phyloP scores from a whole-genome alignment of 495 filamentous ascomycete genomes.

The Staphylotrichum longicolle region DNA sequence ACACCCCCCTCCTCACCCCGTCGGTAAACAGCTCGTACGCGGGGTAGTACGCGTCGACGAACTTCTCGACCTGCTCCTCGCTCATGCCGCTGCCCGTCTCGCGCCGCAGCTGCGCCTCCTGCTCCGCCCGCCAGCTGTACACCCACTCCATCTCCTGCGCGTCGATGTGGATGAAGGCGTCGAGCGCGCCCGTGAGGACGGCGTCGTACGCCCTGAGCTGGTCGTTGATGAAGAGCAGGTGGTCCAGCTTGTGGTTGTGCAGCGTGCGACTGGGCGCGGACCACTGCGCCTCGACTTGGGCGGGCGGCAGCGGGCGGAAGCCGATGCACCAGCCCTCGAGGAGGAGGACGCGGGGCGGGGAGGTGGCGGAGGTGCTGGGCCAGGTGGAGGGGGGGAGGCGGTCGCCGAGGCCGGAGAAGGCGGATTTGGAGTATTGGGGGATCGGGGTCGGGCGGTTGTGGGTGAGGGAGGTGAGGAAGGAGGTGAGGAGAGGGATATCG shows the following conservation, averaged over 20 bases:
- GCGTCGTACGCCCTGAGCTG: conserved; percentile 66
- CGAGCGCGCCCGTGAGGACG: conserved; percentile 64
- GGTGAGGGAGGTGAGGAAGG: conserved; percentile 63
- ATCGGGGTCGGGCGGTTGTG: conserved; percentile 57
- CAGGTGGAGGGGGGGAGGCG: conserved; percentile 55
- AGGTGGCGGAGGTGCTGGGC: conserved; percentile 32
- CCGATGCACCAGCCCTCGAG: conserved; percentile 95
- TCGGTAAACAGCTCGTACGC: conserved; percentile 73
- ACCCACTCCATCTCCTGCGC: conserved; percentile 73
- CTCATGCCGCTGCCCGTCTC: conserved; percentile 67
- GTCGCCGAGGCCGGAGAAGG: conserved; percentile 75
- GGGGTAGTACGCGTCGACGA: conserved; percentile 59
- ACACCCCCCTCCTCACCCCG: conserved; percentile 61
- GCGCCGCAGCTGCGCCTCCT: conserved; percentile 66
- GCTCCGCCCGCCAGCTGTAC: conserved; percentile 83
- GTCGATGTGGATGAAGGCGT: conserved; percentile 88
- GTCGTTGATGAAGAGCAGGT: conserved; percentile 72
- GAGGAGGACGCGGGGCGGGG: conserved; percentile 61
- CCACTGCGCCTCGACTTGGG: conserved; percentile 56
- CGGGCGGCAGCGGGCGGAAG: conserved; percentile 63
- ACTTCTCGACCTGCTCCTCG: conserved; percentile 48
- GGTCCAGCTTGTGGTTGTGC: conserved; percentile 60
- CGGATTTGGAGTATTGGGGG: conserved; percentile 81
- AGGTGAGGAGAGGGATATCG: conserved; percentile 63
- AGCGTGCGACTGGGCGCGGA: conserved; percentile 46